These are phyloP conservation scores for Euphorbia celastroides DNA, from an alignment of 441 rosid genomes.

Conservation along the genomic window DNA sequence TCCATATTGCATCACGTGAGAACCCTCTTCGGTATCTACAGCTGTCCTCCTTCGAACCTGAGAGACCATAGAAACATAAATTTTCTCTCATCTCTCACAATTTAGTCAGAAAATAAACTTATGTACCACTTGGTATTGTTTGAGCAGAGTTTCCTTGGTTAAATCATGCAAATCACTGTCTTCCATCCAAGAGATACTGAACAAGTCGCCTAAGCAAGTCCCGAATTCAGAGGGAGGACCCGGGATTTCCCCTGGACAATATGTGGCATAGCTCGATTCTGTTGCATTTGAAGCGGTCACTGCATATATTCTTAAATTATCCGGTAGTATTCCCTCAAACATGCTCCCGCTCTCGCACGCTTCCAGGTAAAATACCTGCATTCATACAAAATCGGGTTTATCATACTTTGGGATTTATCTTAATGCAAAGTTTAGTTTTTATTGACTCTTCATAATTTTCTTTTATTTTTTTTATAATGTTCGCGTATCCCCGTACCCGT, in stretches of 20 bases:
- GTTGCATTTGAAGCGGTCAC: constrained; percentile 87
- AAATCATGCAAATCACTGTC: constrained; percentile 82
- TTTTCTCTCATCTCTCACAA: neutral
- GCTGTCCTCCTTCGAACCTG: constrained; percentile 77
- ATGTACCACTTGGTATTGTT: constrained; percentile 81
- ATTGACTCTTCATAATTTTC: too few species aligned
- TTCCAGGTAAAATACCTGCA: constrained; percentile 87
- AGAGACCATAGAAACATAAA: neutral
- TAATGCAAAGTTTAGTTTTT: too few species aligned
- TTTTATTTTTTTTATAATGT: too few species aligned
- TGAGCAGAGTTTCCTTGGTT: constrained; percentile 62
- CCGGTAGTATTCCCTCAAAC: constrained; percentile 84
- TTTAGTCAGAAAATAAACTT: neutral
- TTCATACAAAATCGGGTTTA: neutral
- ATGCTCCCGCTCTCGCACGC: constrained; percentile 98
- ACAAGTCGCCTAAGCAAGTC: constrained; percentile 95
- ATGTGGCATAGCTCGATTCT: constrained; percentile 93
- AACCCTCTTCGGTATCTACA: constrained; percentile 41
- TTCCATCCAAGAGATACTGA: constrained; percentile 98
- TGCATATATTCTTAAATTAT: constrained; percentile 76
- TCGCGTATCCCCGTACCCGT: too few species aligned
- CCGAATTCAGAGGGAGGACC: constrained; percentile 76
- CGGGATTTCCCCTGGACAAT: constrained; percentile 82
- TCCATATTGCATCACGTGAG: constrained; percentile 94
- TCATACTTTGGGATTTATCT: too few species aligned